Evolutionary conservation across 768 basidiomycete genomes (phyloP).

Genomic region (Lactarius quietus): DNA sequence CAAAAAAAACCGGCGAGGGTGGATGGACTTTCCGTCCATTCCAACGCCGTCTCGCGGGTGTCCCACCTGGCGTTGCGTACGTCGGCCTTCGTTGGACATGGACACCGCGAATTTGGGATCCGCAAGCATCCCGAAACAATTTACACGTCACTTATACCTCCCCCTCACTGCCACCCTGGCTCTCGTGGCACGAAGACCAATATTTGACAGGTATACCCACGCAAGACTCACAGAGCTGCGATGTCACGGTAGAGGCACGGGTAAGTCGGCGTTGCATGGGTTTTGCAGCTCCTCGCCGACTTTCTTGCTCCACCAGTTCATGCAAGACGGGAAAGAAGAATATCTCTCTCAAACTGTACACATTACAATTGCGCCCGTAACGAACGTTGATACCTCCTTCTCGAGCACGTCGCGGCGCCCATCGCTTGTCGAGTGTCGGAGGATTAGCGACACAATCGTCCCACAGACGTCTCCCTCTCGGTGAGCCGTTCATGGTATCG

Average conservation of each 20-base stretch:
- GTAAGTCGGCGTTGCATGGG: constrained; percentile 41
- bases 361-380: constrained; percentile 67
- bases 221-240: constrained; percentile 68
- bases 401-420: constrained; percentile 42
- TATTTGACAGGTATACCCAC: constrained; percentile 78
- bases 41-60: constrained; percentile 80
- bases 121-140: constrained; percentile 81
- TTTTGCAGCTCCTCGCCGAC: constrained; percentile 19
- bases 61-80: constrained; percentile 78
- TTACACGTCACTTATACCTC: constrained; percentile 77
- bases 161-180: constrained; percentile 80
- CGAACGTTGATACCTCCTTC: constrained; percentile 45
- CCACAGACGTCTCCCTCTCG: constrained; percentile 34
- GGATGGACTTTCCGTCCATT: constrained; percentile 89
- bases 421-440: constrained; percentile 43
- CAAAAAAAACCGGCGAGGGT: constrained; percentile 72
- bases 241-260: constrained; percentile 72
- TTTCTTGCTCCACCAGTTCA: constrained; percentile 44
- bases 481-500: constrained; percentile 29
- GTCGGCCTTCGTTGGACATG: constrained; percentile 80
- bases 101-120: constrained; percentile 96
- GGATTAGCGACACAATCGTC: constrained; percentile 41
- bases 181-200: constrained; percentile 76
- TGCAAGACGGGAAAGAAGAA: constrained; percentile 73
- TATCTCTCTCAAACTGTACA: constrained; percentile 62